Conservation (phyloP, 495 filamentous ascomycete species). For the Amniculicola lignicola region DNA sequence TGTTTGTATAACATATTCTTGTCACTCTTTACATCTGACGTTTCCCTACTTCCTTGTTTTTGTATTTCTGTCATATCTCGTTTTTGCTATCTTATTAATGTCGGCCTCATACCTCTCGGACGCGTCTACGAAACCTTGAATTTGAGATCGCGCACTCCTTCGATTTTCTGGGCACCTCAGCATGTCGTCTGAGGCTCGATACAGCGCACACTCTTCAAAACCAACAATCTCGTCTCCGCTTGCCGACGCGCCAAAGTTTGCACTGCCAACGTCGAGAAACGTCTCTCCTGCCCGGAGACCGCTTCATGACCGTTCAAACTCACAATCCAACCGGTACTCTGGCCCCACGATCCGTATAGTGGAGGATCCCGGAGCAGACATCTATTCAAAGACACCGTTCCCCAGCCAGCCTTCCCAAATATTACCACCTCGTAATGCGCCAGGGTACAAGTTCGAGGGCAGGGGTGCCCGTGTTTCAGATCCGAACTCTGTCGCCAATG, state of each 20-base stretch:
- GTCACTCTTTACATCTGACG: conserved; percentile 33
- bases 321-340: conserved; percentile 53
- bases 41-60: conserved; percentile 34
- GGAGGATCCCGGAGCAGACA: conserved; percentile 28
- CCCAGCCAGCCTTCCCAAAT: conserved; percentile 39
- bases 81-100: conserved; percentile 31
- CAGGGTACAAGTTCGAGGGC: conserved; percentile 32
- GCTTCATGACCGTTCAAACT: conserved; percentile 55
- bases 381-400: conserved; percentile 40
- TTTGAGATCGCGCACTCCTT: conserved; percentile 13
- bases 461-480: conserved; percentile 35
- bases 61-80: conserved; percentile 34
- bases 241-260: conserved; percentile 23
- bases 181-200: conserved; percentile 24
- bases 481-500: conserved; percentile 30
- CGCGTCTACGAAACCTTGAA: conserved; percentile 14
- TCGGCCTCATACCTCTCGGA: not conserved
- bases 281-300: conserved; percentile 42
- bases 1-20: conserved; percentile 33
- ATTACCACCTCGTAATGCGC: conserved; percentile 34
- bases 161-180: conserved; percentile 21
- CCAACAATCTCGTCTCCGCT: conserved; percentile 15
- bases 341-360: conserved; percentile 51
- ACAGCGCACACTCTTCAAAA: conserved; percentile 7
- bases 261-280: conserved; percentile 26